Conservation (phyloP, 768 basidiomycete genomes). For the Nevesoporus exiguus region DNA sequence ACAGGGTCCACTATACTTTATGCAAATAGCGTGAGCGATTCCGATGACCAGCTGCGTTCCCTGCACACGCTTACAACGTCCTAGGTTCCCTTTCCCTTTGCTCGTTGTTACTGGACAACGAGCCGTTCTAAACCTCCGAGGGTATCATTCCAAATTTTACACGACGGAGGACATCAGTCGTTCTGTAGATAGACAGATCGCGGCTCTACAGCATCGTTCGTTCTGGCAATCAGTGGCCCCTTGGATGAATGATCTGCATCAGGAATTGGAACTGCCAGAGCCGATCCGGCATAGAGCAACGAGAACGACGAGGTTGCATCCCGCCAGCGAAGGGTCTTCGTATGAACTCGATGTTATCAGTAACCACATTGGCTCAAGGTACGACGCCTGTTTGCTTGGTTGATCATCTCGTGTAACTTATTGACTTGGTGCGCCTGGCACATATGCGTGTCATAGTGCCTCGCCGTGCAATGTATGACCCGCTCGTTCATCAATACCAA, state of each 20-base stretch:
- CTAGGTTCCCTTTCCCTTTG: constrained; percentile 8
- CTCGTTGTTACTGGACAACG: constrained; percentile 19
- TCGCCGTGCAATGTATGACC: neutral
- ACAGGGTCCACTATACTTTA: constrained; percentile 7
- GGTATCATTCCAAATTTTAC: neutral
- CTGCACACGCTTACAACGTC: neutral
- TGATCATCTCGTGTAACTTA: too few species aligned
- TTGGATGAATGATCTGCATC: neutral
- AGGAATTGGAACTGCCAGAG: neutral
- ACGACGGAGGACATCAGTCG: neutral
- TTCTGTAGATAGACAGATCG: neutral
- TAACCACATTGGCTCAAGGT: neutral
- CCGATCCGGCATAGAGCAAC: neutral
- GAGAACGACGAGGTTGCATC: neutral
- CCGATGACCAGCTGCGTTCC: too few species aligned
- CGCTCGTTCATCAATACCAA: too few species aligned
- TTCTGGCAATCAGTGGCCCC: constrained; percentile 1
- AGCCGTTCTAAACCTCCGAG: constrained; percentile 13
- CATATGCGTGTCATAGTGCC: neutral
- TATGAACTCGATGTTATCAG: neutral
- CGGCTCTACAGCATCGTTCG: neutral
- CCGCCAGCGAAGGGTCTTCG: neutral
- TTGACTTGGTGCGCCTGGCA: neutral
- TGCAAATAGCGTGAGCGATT: neutral
- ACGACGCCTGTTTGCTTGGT: neutral